Evolutionary conservation across 805 yeast species (phyloP), one percentile per base, ranked within the genome.

Genomic region (Clavispora santaluciae): DNA sequence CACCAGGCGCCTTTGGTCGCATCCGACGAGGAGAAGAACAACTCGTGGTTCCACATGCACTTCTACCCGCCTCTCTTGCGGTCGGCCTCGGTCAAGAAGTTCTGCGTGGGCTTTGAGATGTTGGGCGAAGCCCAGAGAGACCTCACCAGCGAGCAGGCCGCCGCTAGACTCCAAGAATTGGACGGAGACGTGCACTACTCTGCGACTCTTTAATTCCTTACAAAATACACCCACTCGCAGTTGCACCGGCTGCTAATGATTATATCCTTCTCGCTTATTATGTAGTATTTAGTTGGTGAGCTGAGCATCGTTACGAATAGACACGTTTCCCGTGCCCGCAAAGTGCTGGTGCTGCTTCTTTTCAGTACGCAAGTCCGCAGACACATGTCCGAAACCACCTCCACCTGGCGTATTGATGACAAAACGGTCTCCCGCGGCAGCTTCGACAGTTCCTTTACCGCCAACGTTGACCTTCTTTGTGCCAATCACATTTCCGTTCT

Each of bases 21-120:
- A 13, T 60, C 71, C 11, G 57, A 63, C 1, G 68, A 61, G n/a
- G 73, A 66, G 35, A 72, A 70, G 40, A 52, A 74, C 13, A 56
- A 63, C 15, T 57, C 67, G 22, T 68, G 76, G 68, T 78, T 84
- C 59, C 86, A 83, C 51, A 76, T 83, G 74, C 88, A 83, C 60
- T 83, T 83, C 62, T 83, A 84, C 56, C 90, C 91, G 33, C 91
- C 91, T 6, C 67, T 83, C 49, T 68, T 83, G 51, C 70, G 90
- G 45, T 76, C 84, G 8, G 88, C 91, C 13, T 78, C 88, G 0
- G 88, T 83, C 11, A 75, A 79, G 56, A 83, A 83, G 61, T 83
- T 83, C 63, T 68, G 81, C 53, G 91, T 83, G 21, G 91, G 90
- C 1, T 83, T 80, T 51, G 86, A 79, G 60, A 71, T 79, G 63